phyloP scores from a whole-genome alignment of 805 yeast species.

The Wickerhamia fluorescens region DNA sequence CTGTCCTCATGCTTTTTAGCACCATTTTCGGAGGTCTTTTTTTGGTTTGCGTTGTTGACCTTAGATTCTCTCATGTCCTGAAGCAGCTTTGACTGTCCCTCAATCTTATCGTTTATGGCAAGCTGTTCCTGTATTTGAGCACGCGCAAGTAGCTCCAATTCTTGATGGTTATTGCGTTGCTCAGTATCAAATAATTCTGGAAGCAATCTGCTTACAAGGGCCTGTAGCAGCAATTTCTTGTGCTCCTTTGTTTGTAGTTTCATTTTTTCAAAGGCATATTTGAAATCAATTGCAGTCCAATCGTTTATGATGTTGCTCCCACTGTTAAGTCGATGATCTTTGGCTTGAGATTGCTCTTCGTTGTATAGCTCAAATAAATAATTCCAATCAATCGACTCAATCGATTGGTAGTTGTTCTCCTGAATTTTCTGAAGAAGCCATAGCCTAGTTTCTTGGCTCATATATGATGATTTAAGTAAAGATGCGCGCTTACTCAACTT shows the following conservation, averaged over 20 bases:
- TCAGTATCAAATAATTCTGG: background rate
- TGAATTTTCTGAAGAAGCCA: slow-evolving; percentile 32
- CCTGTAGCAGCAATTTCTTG: slow-evolving; percentile 3
- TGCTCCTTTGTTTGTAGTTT: slow-evolving; percentile 44
- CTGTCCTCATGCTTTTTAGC: too few relatives aligned
- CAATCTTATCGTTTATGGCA: background rate
- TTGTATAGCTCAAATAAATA: slow-evolving; percentile 16
- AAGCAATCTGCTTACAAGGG: slow-evolving; percentile 2
- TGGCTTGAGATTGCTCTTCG: slow-evolving; percentile 4
- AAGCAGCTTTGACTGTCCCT: background rate
- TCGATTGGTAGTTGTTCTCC: slow-evolving; percentile 16
- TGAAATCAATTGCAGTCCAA: slow-evolving; percentile 61
- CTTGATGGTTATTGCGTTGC: too few relatives aligned
- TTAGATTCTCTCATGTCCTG: background rate
- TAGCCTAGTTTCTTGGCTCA: slow-evolving; percentile 26
- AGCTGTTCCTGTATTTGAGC: too few relatives aligned
- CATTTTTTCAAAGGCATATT: slow-evolving; percentile 55
- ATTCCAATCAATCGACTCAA: slow-evolving; percentile 30
- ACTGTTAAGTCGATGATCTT: too few relatives aligned
- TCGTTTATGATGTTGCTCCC: too few relatives aligned
- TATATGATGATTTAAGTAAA: slow-evolving; percentile 20
- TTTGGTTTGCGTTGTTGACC: background rate
- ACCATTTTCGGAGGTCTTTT: too few relatives aligned
- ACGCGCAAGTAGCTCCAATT: too few relatives aligned
- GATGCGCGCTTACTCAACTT: slow-evolving; percentile 60